Conservation (phyloP, 2,329 filamentous ascomycete genomes). For the Cercospora beticola region DNA sequence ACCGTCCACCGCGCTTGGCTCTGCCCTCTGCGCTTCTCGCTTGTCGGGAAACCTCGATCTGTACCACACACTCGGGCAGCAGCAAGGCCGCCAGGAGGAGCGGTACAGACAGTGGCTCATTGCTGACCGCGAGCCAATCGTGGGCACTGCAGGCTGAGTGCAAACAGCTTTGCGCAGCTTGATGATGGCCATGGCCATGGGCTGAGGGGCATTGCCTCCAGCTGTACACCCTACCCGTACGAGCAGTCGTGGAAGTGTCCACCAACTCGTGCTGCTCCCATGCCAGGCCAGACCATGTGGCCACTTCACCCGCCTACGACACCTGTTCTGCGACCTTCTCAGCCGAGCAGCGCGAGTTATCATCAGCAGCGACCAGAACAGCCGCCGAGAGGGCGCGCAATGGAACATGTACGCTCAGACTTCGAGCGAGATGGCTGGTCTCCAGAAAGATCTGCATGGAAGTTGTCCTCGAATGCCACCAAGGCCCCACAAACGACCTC, state of each 20-base stretch:
- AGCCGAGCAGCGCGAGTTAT: not conserved
- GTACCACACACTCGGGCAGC: not conserved
- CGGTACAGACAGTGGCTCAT: slow-evolving; percentile 18
- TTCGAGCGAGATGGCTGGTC: slow-evolving; percentile 8
- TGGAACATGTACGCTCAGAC: not conserved
- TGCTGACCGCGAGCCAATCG: slow-evolving; percentile 15
- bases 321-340: not conserved
- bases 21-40: too few species aligned
- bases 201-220: slow-evolving; percentile 1
- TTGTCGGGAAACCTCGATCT: too few species aligned
- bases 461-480: not conserved
- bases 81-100: not conserved
- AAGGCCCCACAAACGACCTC: not conserved
- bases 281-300: not conserved
- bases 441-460: not conserved
- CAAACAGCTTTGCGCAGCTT: slow-evolving; percentile 11
- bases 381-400: not conserved
- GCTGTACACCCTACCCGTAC: not conserved
- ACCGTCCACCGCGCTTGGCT: not conserved
- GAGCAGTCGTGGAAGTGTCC: not conserved
- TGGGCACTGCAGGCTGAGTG: not conserved
- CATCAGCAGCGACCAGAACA: not conserved
- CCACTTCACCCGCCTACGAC: not conserved
- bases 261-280: not conserved
- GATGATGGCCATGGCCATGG: not conserved